Conservation (phyloP, 345 rosid species). For the Turnera subulata region DNA sequence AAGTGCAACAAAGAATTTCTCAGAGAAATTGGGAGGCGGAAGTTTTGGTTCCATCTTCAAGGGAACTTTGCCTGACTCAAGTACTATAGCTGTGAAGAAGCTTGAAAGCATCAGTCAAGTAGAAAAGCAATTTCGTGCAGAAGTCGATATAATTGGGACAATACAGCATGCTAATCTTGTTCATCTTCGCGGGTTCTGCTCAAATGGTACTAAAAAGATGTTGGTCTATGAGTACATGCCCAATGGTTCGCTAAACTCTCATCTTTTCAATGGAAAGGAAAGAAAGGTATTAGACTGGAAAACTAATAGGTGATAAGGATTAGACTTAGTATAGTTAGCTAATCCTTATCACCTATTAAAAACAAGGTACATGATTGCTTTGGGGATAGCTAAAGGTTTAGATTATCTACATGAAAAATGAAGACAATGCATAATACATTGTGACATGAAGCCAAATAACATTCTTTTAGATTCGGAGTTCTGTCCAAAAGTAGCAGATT, state of each 20-base stretch:
- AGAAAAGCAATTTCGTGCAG: constrained; percentile 13
- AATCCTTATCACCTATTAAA: too few relatives aligned
- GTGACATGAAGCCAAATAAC: neutral
- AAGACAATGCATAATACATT: too few relatives aligned
- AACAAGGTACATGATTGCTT: constrained; percentile 34
- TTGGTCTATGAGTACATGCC: constrained; percentile 22
- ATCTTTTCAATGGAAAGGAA: too few relatives aligned
- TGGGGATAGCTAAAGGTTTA: constrained; percentile 68
- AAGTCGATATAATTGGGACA: constrained; percentile 15
- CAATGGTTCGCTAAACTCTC: neutral
- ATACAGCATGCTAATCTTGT: constrained; percentile 26
- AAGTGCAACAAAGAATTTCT: constrained; percentile 17
- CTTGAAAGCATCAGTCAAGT: constrained; percentile 20
- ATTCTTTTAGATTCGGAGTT: too few relatives aligned
- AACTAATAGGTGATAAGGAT: too few relatives aligned
- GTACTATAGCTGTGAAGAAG: constrained; percentile 17
- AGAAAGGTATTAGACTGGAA: too few relatives aligned
- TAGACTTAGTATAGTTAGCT: too few relatives aligned
- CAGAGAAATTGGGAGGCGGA: constrained; percentile 19
- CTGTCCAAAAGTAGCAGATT: too few relatives aligned
- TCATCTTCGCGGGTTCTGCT: constrained; percentile 18
- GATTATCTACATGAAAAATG: constrained; percentile 41
- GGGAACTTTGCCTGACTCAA: constrained; percentile 2
- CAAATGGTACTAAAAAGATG: constrained; percentile 14
- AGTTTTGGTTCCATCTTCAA: constrained; percentile 27